Conservation (phyloP, 257 asterid genomes). For the Nyctanthes arbortristis region DNA sequence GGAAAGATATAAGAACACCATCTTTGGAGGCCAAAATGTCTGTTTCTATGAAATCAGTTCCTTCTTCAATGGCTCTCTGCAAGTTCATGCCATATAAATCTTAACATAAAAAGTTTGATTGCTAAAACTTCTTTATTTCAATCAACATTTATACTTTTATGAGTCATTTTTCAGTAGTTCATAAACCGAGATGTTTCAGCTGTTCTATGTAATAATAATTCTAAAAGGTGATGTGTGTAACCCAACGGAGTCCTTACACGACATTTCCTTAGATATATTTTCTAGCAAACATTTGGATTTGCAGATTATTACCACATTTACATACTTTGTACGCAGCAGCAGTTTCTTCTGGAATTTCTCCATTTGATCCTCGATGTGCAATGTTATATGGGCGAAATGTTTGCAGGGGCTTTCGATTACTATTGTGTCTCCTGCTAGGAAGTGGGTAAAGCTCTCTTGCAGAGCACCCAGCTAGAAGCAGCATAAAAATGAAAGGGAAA, state of each 20-base stretch:
- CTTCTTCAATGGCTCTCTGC: constrained; percentile 98
- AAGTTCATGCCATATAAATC: constrained; percentile 21
- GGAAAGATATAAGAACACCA: constrained; percentile 80
- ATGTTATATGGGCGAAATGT: constrained; percentile 87
- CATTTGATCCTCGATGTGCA: constrained; percentile 98
- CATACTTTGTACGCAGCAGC: constrained; percentile 79
- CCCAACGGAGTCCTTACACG: not conserved
- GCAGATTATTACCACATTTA: not conserved
- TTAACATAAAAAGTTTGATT: constrained; percentile 4
- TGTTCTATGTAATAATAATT: not conserved
- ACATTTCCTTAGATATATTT: not conserved
- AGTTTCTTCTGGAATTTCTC: constrained; percentile 97
- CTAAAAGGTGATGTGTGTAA: not conserved
- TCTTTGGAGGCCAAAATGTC: constrained; percentile 88
- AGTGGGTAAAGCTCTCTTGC: constrained; percentile 90
- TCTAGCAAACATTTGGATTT: not conserved
- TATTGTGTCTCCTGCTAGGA: constrained; percentile 85
- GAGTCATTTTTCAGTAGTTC: not conserved
- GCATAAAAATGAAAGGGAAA: constrained; percentile 54
- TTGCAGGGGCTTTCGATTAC: constrained; percentile 71
- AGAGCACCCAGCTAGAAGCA: constrained; percentile 66
- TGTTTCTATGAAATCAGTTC: constrained; percentile 93
- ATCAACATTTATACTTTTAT: not conserved
- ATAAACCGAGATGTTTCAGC: not conserved
- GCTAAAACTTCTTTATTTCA: not conserved